A percentile compares a stretch with the other conserved stretches of the same genome.
Evolutionary conservation across 306 rosid genomes (phyloP).

Genomic region (Trifolium dubium): DNA sequence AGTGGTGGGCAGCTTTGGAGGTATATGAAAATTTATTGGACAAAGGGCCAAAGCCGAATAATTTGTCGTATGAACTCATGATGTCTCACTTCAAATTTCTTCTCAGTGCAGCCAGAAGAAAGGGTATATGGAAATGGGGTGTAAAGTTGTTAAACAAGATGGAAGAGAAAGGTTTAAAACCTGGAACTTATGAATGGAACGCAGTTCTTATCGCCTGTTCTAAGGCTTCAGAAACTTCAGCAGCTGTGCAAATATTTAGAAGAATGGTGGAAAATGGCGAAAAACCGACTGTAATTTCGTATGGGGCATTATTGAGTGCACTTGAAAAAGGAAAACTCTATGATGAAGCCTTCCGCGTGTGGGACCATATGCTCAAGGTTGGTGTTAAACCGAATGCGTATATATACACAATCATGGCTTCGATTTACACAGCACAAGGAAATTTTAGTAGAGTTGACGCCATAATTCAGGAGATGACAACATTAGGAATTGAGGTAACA

Average conservation of each 20-base stretch:
- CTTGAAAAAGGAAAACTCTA: conserved; percentile 93
- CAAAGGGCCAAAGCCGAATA: conserved; percentile 91
- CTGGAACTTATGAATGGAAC: conserved; percentile 88
- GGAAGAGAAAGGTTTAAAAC: conserved; percentile 95
- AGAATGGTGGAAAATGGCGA: conserved; percentile 96
- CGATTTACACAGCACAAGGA: conserved; percentile 82
- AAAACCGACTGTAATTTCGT: conserved; percentile 85
- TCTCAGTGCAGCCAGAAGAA: conserved; percentile 74
- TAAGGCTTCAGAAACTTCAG: conserved; percentile 83
- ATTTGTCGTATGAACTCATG: conserved; percentile 78
- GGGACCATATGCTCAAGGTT: conserved; percentile 89
- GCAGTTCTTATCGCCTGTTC: conserved; percentile 95
- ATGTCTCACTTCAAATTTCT: conserved; percentile 82
- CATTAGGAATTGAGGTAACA: conserved; percentile 70
- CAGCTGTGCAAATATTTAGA: conserved; percentile 76
- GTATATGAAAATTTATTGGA: conserved; percentile 88
- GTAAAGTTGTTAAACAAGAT: conserved; percentile 88
- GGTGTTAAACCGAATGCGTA: conserved; percentile 79
- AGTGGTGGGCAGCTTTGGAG: conserved; percentile 98
- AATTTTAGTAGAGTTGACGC: conserved; percentile 76
- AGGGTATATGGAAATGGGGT: conserved; percentile 95
- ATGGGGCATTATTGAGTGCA: conserved; percentile 92
- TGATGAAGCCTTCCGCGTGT: conserved; percentile 78
- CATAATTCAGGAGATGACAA: conserved; percentile 70
- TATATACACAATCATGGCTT: conserved; percentile 90